Evolutionary conservation across 306 rosid genomes (phyloP).

Genomic region (Dryas drummondii): DNA sequence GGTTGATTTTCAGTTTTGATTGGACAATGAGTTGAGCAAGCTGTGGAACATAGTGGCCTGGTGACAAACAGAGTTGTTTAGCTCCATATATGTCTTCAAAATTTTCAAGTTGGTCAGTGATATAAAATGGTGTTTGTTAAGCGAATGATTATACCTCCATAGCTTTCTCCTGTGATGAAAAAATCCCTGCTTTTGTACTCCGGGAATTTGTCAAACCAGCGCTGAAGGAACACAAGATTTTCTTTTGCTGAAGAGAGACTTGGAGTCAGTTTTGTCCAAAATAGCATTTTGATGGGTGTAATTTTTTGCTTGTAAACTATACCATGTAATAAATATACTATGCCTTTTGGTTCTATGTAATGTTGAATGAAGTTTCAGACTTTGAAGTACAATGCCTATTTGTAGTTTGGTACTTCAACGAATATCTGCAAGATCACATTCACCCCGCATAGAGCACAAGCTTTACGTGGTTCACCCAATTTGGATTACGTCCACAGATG

Average conservation of each 20-base stretch:
- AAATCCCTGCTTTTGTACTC: constrained; percentile 51
- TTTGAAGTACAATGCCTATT: too few species aligned
- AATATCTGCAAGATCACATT: too few species aligned
- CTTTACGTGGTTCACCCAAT: too few species aligned
- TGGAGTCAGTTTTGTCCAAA: not conserved
- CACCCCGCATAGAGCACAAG: too few species aligned
- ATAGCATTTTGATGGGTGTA: too few species aligned
- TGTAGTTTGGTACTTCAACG: too few species aligned
- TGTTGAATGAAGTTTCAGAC: too few species aligned
- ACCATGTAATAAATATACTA: too few species aligned
- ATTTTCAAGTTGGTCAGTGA: not conserved
- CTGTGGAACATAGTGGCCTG: constrained; percentile 82
- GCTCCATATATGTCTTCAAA: not conserved
- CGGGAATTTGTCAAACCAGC: constrained; percentile 57
- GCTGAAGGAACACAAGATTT: constrained; percentile 56
- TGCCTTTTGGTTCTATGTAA: too few species aligned
- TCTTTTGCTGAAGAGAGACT: constrained; percentile 46
- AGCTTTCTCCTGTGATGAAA: constrained; percentile 74
- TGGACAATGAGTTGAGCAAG: constrained; percentile 62
- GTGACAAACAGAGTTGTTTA: constrained; percentile 11
- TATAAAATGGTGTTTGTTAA: not conserved
- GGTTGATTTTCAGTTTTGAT: constrained; percentile 43
- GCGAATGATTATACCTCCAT: constrained; percentile 44
- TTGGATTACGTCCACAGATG: too few species aligned
- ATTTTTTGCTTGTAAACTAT: too few species aligned